phyloP scores from a whole-genome alignment of 169 alveolate genomes.

The Babesia gibsoni region DNA sequence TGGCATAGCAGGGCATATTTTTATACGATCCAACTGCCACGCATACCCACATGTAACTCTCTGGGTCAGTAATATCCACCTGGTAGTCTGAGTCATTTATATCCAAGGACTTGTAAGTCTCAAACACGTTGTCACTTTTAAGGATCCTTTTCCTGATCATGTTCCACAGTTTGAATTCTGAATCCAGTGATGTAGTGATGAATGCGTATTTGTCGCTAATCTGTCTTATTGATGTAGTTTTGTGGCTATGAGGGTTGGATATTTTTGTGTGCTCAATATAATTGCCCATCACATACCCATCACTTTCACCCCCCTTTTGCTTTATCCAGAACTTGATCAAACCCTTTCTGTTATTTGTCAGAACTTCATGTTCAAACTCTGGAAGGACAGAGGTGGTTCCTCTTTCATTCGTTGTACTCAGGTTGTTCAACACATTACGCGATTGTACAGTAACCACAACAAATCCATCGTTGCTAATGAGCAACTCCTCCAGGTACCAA shows the following conservation, averaged over 20 bases:
- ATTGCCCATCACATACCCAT: neutral
- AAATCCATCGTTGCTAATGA: constrained; percentile 14
- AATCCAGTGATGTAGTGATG: constrained; percentile 42
- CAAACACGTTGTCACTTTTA: constrained; percentile 12
- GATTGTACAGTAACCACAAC: constrained; percentile 46
- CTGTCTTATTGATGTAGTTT: constrained; percentile 24
- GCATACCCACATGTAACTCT: constrained; percentile 35
- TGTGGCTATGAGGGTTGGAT: constrained; percentile 30
- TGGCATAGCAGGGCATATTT: constrained; percentile 39
- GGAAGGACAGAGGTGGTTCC: neutral
- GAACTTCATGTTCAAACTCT: constrained; percentile 32
- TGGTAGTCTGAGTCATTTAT: neutral
- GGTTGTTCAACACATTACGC: neutral
- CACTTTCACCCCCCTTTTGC: neutral
- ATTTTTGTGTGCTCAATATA: constrained; percentile 29
- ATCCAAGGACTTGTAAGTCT: constrained; percentile 4
- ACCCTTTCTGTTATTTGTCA: constrained; percentile 24
- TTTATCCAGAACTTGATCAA: constrained; percentile 35
- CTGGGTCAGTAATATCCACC: neutral
- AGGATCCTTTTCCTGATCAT: constrained; percentile 22
- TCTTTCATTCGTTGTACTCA: neutral
- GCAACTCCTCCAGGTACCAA: constrained; percentile 24
- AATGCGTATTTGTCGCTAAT: constrained; percentile 9
- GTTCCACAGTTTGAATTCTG: constrained; percentile 47
- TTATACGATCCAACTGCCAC: constrained; percentile 36